These are phyloP conservation scores for Sarocladium brachiariae DNA, from an alignment of 2,329 filamentous ascomycete genomes.

Conservation along the genomic window DNA sequence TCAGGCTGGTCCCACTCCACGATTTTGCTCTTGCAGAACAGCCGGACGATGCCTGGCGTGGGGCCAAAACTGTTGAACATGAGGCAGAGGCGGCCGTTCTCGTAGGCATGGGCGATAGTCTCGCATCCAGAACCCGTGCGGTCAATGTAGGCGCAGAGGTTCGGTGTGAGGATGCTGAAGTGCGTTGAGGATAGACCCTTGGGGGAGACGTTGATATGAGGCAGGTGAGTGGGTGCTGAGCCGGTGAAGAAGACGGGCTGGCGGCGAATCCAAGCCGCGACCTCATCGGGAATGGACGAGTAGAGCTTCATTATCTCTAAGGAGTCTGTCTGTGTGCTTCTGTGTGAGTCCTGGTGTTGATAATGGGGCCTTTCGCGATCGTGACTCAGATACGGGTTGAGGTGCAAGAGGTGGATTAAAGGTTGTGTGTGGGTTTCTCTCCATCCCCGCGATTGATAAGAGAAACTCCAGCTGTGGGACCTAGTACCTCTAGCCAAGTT, in stretches of 20 bases:
- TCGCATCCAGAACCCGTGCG: conserved; percentile 69
- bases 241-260: conserved; percentile 73
- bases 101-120: conserved; percentile 68
- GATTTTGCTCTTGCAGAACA: conserved; percentile 54
- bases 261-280: conserved; percentile 55
- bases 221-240: conserved; percentile 59
- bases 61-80: conserved; percentile 64
- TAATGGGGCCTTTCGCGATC: no score
- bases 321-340: no score
- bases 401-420: no score
- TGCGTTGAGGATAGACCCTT: conserved; percentile 61
- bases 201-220: conserved; percentile 70
- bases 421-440: no score
- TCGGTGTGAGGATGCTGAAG: conserved; percentile 53
- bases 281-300: conserved; percentile 44
- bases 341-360: no score
- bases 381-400: no score
- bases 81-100: conserved; percentile 68
- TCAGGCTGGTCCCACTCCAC: conserved; percentile 48
- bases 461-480: no score
- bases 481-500: no score
- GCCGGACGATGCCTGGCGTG: conserved; percentile 53
- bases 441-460: no score
- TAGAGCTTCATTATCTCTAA: conserved; percentile 63
- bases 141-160: conserved; percentile 63